These are phyloP conservation scores for Chlamydomonas sp. DNA, from an alignment of 139 green algal species.

Conservation along the genomic window DNA sequence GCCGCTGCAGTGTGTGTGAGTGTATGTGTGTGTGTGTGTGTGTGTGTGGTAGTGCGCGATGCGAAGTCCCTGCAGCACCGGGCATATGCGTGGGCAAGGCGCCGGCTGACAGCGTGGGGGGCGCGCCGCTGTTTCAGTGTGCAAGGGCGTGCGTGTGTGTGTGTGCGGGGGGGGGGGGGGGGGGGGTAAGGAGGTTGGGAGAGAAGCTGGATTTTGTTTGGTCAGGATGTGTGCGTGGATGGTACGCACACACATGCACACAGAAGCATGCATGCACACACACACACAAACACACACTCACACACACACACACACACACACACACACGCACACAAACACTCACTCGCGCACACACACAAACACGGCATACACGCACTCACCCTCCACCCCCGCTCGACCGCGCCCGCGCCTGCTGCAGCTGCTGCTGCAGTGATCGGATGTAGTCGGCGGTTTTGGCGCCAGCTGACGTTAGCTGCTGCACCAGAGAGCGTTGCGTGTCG, in stretches of 20 bases:
- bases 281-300: no score
- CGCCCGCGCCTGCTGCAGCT: no score
- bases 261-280: no score
- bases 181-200: no score
- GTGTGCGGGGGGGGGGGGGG: not conserved
- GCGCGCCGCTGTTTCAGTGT: not conserved
- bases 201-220: not conserved
- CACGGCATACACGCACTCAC: no score
- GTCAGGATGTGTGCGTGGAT: not conserved
- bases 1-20: no score
- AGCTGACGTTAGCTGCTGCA: conserved; percentile 5
- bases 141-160: not conserved
- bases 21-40: no score
- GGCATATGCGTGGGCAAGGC: not conserved
- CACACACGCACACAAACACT: no score
- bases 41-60: no score
- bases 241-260: no score
- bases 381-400: no score
- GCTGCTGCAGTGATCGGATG: conserved; percentile 4
- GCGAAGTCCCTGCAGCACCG: not conserved
- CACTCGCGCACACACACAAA: no score
- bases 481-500: not conserved
- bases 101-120: not conserved
- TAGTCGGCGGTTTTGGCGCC: conserved; percentile 1
- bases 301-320: not conserved